Percentiles rank a stretch among this genome's conserved stretches.
Conservation (phyloP, 371 early-diverging fungal species). For the Lichtheimia ramosa region DNA sequence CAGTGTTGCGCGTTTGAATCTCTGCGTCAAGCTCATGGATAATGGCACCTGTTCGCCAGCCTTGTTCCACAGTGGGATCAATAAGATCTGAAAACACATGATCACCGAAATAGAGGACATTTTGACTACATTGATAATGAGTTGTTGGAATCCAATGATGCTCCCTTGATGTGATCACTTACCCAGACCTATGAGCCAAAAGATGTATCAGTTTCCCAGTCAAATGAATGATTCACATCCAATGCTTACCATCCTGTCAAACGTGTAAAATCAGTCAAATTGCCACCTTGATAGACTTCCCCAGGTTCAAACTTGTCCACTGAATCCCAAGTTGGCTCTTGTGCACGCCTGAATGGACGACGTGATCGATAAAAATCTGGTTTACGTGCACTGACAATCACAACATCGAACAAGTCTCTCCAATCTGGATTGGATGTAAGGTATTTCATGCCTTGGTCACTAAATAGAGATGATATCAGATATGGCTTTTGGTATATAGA, state of each 20-base stretch:
- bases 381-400: constrained; percentile 59
- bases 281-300: constrained; percentile 66
- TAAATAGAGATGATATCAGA: constrained; percentile 5
- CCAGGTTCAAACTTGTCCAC: constrained; percentile 58
- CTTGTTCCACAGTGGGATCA: constrained; percentile 64
- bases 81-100: constrained; percentile 68
- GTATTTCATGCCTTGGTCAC: constrained; percentile 51
- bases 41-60: constrained; percentile 75
- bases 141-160: background rate
- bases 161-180: too few species aligned
- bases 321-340: constrained; percentile 50
- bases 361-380: constrained; percentile 60
- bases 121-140: constrained; percentile 37
- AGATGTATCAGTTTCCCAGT: too few species aligned
- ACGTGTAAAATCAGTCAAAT: constrained; percentile 53
- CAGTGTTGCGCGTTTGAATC: constrained; percentile 51
- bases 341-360: constrained; percentile 56
- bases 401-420: constrained; percentile 67
- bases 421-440: constrained; percentile 53
- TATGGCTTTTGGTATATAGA: too few species aligned
- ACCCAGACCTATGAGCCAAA: too few species aligned
- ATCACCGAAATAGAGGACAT: constrained; percentile 70
- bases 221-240: background rate
- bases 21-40: constrained; percentile 62
- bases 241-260: constrained; percentile 56